phyloP scores from a whole-genome alignment of 2,329 filamentous ascomycete species.

The Sphaerulina populicola region DNA sequence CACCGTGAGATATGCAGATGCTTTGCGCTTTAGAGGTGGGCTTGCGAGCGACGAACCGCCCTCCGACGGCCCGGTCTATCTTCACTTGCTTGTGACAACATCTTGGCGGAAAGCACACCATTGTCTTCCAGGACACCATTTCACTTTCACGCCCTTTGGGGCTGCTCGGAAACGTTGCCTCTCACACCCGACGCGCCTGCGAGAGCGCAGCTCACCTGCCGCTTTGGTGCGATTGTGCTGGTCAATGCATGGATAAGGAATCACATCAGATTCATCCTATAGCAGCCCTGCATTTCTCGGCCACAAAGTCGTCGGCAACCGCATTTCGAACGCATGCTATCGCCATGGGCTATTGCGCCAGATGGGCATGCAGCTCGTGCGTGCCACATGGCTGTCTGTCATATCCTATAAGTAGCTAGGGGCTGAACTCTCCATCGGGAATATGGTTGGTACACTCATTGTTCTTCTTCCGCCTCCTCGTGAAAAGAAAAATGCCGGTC shows the following conservation, averaged over 20 bases:
- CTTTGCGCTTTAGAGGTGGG: too few species aligned
- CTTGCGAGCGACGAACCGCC: too few species aligned
- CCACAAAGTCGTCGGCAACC: slow-evolving; percentile 1
- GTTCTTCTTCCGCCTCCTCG: not conserved
- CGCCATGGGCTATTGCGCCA: slow-evolving; percentile 7
- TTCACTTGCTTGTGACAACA: not conserved
- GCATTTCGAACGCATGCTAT: slow-evolving; percentile 1
- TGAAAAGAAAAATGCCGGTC: not conserved
- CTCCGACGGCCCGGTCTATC: not conserved
- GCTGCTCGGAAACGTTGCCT: not conserved
- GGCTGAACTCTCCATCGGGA: not conserved
- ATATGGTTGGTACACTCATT: not conserved
- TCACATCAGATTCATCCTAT: slow-evolving; percentile 8
- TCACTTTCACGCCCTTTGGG: not conserved
- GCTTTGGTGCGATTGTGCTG: not conserved
- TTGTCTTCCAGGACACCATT: slow-evolving; percentile 4
- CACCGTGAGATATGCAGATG: too few species aligned
- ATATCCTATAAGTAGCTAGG: slow-evolving; percentile 4
- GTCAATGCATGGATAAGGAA: slow-evolving; percentile 7
- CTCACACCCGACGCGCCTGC: not conserved
- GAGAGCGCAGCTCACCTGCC: not conserved
- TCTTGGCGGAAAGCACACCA: slow-evolving; percentile 6
- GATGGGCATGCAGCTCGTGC: slow-evolving; percentile 6
- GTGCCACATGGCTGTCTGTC: not conserved
- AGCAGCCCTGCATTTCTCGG: not conserved